Base-by-base conservation (phyloP, 2,329 filamentous ascomycete genomes). In the Colletotrichum noveboracense region DNA sequence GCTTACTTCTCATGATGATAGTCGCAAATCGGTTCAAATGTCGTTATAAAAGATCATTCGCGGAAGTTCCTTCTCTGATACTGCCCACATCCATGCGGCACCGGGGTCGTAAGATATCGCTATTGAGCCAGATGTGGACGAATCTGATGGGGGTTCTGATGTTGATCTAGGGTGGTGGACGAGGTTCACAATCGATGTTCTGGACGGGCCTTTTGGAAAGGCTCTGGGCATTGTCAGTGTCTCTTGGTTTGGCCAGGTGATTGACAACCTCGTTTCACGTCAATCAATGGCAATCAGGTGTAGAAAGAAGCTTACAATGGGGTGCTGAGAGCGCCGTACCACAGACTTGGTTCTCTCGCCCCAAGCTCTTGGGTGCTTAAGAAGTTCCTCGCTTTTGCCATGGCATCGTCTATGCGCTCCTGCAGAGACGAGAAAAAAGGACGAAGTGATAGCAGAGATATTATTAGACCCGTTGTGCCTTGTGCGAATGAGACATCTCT, bases 291-390 rank as follows among this genome's bases (percentile, higher is more conserved):
- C n/a, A 30, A 28, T 5, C 6, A 7, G 32, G 5, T 9, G 1
- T 10, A 16, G 7, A 18, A 8, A 6, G 6, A 58, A 36, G n/a
- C 85, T 72, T 87, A 90, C 79, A 94, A 83, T 18, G 91, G 91
- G 79, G 94, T 94, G 9, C 92, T 91, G 16, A 91, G 87, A 32
- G 93, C 91, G 0, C 92, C 91, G 79, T 94, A 92, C 79, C 92
- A 94, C 43, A 94, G 81, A 79, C 90, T 93, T 2, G 92, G 91
- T 79, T 92, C 90, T 77, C 94, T 94, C 13, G 87, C 28, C 14
- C 16, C 38, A 13, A 24, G 24, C 18, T 26, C 21, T n/a, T 30
- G 80, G 0, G 92, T 92, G 60, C 89, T 86, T 76, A 90, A 87
- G 70, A 90, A 88, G 18, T 86, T 86, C 70, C 89, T 85, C 4